Percentiles rank a stretch among this genome's conserved stretches.
Conservation (phyloP, 345 rosid species). For the Citrus maxima region DNA sequence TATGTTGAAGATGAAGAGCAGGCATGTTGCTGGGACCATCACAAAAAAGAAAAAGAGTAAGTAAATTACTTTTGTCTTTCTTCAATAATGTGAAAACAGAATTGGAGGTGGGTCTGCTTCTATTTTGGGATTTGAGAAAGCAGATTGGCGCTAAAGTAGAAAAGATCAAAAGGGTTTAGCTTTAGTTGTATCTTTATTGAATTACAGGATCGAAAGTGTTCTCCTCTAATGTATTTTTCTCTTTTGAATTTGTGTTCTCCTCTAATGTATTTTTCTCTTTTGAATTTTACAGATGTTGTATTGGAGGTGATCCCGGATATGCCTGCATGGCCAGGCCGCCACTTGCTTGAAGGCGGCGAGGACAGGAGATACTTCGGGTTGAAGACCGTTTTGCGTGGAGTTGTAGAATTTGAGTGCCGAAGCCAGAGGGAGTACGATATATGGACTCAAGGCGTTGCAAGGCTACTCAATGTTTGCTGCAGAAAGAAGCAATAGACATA, state of each 20-base stretch:
- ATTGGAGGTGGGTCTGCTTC: conserved; percentile 57
- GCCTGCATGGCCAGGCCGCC: conserved; percentile 90
- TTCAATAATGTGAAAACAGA: conserved; percentile 37
- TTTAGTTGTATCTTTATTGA: conserved; percentile 17
- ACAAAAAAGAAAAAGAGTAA: conserved; percentile 98
- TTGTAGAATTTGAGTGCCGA: conserved; percentile 76
- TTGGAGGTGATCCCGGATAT: conserved; percentile 66
- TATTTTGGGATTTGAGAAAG: conserved; percentile 90
- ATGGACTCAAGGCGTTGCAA: conserved; percentile 92
- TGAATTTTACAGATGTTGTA: conserved; percentile 56
- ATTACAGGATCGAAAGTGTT: conserved; percentile 33
- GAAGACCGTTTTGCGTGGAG: conserved; percentile 57
- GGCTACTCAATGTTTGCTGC: conserved; percentile 71
- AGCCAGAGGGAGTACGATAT: conserved; percentile 79
- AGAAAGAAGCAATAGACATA: conserved; percentile 51
- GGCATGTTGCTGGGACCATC: conserved; percentile 87
- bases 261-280: conserved; percentile 25
- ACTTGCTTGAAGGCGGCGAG: conserved; percentile 83
- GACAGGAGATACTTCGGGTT: conserved; percentile 70
- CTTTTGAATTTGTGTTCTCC: conserved; percentile 30
- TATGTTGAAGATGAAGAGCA: conserved; percentile 97
- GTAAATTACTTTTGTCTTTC: conserved; percentile 46
- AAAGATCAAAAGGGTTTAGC: conserved; percentile 19
- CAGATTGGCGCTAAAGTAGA: conserved; percentile 37
- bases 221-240: conserved; percentile 20